Base-by-base conservation (phyloP, 1,139 yeast species). In the Diutina siamensis region DNA sequence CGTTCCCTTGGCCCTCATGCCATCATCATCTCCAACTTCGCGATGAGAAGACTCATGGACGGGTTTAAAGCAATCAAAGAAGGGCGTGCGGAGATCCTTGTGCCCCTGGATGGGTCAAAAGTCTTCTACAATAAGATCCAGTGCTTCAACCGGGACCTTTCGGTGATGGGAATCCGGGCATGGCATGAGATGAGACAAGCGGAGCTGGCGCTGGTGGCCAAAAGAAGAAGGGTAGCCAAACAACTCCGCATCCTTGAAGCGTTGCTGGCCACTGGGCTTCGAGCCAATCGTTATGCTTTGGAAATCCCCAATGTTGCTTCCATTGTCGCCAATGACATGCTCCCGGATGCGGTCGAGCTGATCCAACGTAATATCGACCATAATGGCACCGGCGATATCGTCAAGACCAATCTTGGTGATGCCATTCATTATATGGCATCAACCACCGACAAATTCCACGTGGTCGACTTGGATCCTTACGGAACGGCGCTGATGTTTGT, bases 111-210 rank as follows among this genome's bases (percentile, higher is more conserved):
- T 25, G 40, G 55, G 35, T 82, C 82, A 49, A 82, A 81, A 54
- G 98, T 92, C 10, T 92, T 92, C 58, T 92, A 94, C 66, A 92
- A 92, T 59, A 97, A 95, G 4, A 85, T 92, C 49, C 99, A 92
- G 63, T 97, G 89, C 62, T 92, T 89, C 64, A 92, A 92, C 60
- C 74, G 99, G 55, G 99, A 92, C 60, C 65, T 92, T 46, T 84
- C 95, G 51, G 83, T 86, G 5, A 68, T 84, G 56, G 89, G 87
- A 9, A 89, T 92, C 52, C 75, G 80, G 49, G 94, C 97, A 1
- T 92, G 95, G 89, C 55, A 40, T 20, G 35, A 40, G 44, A 19
- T 28, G 27, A 15, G 44, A 20, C 31, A 40, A 18, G 27, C 34
- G 27, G 35, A 40, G 17, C 19, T 15, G 25, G 34, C 35, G 17